Evolutionary conservation across 164 flowering plant species (phyloP).

Genomic region (Paratinospora sagittata): DNA sequence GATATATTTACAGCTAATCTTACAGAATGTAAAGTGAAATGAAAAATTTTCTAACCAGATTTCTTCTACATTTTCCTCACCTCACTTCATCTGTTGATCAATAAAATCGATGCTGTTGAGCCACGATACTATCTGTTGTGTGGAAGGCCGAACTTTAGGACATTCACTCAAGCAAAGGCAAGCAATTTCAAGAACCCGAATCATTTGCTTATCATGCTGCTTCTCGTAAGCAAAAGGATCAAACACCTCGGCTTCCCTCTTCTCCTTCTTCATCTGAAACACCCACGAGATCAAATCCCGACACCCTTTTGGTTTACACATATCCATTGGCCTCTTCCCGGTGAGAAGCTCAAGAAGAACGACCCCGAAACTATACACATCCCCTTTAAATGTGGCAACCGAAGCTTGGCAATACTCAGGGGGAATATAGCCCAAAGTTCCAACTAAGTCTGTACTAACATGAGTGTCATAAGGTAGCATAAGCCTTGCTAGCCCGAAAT

Average conservation of each 20-base stretch:
- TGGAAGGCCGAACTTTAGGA: slow-evolving; percentile 63
- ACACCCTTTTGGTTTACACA: slow-evolving; percentile 58
- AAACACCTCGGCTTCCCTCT: slow-evolving; percentile 50
- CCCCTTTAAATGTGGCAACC: slow-evolving; percentile 71
- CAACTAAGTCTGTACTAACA: slow-evolving; percentile 78
- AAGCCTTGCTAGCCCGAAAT: slow-evolving; percentile 84
- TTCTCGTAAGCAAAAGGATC: slow-evolving; percentile 59
- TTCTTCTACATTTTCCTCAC: background rate
- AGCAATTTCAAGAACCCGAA: slow-evolving; percentile 52
- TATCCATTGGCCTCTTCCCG: slow-evolving; percentile 75
- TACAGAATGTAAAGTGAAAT: background rate
- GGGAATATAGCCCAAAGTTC: slow-evolving; percentile 84
- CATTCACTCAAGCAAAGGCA: slow-evolving; percentile 54
- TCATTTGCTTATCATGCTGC: slow-evolving; percentile 36
- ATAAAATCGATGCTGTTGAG: slow-evolving; percentile 36
- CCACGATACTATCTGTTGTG: slow-evolving; percentile 57
- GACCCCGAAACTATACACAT: slow-evolving; percentile 83
- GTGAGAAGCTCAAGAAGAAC: slow-evolving; percentile 84
- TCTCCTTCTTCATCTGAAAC: slow-evolving; percentile 57
- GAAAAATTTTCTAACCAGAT: background rate
- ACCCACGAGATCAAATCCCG: slow-evolving; percentile 79
- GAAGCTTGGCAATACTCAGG: slow-evolving; percentile 79
- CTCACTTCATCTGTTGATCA: slow-evolving; percentile 7
- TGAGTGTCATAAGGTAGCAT: slow-evolving; percentile 65
- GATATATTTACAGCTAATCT: slow-evolving; percentile 19